Base-by-base conservation (phyloP, 805 yeast species). In the Yarrowia bubula region DNA sequence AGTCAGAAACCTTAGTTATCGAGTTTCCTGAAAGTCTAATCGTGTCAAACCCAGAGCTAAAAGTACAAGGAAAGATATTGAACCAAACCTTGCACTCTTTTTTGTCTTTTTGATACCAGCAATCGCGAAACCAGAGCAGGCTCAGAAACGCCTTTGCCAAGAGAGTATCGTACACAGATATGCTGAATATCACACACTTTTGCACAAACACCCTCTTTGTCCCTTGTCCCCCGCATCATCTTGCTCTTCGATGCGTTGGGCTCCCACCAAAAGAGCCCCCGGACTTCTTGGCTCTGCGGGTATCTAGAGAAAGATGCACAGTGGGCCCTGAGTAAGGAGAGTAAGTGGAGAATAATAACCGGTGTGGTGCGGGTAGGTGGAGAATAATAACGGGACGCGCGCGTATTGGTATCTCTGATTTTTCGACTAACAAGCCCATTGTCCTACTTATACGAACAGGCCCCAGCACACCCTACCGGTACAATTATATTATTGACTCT, bases 261-360 rank as follows among this genome's bases (percentile, higher is more conserved):
- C 10, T 2, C 38, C 38, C 38, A 35, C 38, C 38, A 35, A 35
- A 35, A 6, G 4, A 9, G 3, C 38, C 38, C 38, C 38, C 38
- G 38, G 10, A 11, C 13, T 35, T 10, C 38, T 35, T 35, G 38
- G 38, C 38, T 22, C 28, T 22, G 28, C 28, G 28, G 28, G 28
- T 22, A 22, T 22, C 28, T 22, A 22, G 28, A 22, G 28, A 22
- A 22, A 22, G 38, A 44, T 46, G 53, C 53, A 32, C n/a, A 15
- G 53, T 47, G 39, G 38, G 53, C 39, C 39, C 53, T 47, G 53
- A 47, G 53, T 47, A 47, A 47, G 50, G 48, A 35, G 38, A 35
- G 8, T 22, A 35, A 35, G 38, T 35, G 38, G 38, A 35, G 38
- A 35, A 35, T 22, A 22, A 22, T 22, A 22, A 22, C 28, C 28